phyloP scores from a whole-genome alignment of 2,329 filamentous ascomycete genomes.

The Clonostachys sp. region DNA sequence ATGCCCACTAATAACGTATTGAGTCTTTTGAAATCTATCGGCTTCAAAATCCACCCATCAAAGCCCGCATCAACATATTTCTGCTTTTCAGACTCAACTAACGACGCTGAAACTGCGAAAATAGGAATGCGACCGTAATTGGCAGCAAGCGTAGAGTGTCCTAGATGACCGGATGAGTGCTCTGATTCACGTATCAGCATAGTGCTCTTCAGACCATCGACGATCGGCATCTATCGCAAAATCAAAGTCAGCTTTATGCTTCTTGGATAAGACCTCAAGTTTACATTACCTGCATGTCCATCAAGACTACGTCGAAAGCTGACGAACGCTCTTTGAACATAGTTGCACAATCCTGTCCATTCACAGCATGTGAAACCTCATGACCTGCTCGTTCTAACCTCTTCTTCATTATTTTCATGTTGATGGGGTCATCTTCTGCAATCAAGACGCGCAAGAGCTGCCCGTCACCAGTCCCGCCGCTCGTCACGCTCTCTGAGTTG shows the following conservation, averaged over 20 bases:
- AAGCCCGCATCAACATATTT: conserved; percentile 76
- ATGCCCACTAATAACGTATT: conserved; percentile 67
- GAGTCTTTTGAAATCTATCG: conserved; percentile 75
- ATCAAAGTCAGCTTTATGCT: background rate
- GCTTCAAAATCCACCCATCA: conserved; percentile 88
- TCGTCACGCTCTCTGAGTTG: conserved; percentile 14
- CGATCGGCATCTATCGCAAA: conserved; percentile 76
- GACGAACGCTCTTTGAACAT: conserved; percentile 60
- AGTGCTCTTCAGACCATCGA: conserved; percentile 76
- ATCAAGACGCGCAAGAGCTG: conserved; percentile 60
- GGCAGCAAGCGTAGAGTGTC: conserved; percentile 53
- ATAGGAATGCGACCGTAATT: conserved; percentile 69
- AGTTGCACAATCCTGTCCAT: conserved; percentile 78
- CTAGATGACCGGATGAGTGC: conserved; percentile 36
- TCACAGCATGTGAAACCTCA: conserved; percentile 66
- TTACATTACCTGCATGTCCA: conserved; percentile 83
- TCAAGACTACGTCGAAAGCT: conserved; percentile 74
- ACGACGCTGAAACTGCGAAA: conserved; percentile 81
- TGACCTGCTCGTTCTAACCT: conserved; percentile 74
- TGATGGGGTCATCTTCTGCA: conserved; percentile 85
- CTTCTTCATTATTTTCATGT: conserved; percentile 77
- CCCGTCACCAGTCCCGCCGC: background rate
- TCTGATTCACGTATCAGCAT: conserved; percentile 79
- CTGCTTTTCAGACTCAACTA: conserved; percentile 64
- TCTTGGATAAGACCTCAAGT: background rate